phyloP scores from a whole-genome alignment of 2,329 filamentous ascomycete genomes.

The Epichloe festucae region DNA sequence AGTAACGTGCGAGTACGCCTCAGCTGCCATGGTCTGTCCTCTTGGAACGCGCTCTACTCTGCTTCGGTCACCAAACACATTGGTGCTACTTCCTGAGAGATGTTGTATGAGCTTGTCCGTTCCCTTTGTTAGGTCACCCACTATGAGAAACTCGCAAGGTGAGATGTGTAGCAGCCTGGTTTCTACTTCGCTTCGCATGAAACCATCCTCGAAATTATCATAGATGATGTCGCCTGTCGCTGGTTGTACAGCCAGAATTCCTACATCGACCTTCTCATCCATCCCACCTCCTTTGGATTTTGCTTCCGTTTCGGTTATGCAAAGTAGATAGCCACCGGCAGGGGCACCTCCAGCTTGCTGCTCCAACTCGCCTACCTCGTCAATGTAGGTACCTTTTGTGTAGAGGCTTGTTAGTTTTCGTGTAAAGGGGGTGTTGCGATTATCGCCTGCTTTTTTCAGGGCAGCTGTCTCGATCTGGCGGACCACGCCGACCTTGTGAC shows the following conservation, averaged over 20 bases:
- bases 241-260: constrained; percentile 86
- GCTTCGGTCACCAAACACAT: constrained; percentile 83
- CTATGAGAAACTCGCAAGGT: constrained; percentile 87
- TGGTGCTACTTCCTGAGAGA: constrained; percentile 76
- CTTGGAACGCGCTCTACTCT: constrained; percentile 70
- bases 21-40: constrained; percentile 67
- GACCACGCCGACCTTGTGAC: constrained; percentile 92
- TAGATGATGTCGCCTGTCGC: constrained; percentile 93
- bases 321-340: constrained; percentile 77
- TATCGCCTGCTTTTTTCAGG: constrained; percentile 88
- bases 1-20: constrained; percentile 79
- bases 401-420: constrained; percentile 93
- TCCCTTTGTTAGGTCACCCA: constrained; percentile 78
- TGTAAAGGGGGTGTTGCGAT: constrained; percentile 76
- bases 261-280: constrained; percentile 87
- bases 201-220: constrained; percentile 91
- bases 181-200: constrained; percentile 94
- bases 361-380: constrained; percentile 75
- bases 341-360: constrained; percentile 32
- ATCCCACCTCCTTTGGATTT: constrained; percentile 56
- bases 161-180: constrained; percentile 91
- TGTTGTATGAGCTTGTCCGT: constrained; percentile 89
- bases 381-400: constrained; percentile 95
- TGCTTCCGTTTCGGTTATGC: constrained; percentile 74
- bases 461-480: constrained; percentile 91